These are phyloP conservation scores for Neurospora sp. DNA, from an alignment of 495 filamentous ascomycete genomes.

Conservation along the genomic window DNA sequence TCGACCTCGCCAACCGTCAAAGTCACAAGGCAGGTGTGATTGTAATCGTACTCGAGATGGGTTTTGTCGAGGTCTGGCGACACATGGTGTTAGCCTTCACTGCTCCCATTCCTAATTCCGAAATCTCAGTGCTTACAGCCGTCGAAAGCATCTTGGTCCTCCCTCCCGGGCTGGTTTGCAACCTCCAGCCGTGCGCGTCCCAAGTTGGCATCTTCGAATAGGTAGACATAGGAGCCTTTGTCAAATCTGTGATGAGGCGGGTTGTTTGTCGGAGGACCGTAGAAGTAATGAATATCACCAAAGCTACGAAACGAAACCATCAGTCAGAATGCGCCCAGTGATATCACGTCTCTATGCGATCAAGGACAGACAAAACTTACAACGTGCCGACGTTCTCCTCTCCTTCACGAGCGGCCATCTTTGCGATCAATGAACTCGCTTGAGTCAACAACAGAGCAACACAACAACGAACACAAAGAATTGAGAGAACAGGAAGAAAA, in stretches of 20 bases:
- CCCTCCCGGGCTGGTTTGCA: conserved; percentile 75
- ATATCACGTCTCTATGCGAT: not conserved
- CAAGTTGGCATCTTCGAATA: conserved; percentile 65
- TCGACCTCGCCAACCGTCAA: conserved; percentile 56
- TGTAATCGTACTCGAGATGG: conserved; percentile 62
- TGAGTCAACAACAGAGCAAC: not conserved
- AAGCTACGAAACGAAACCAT: conserved; percentile 45
- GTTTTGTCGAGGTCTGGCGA: conserved; percentile 50
- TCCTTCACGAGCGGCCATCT: conserved; percentile 68
- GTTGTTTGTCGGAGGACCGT: conserved; percentile 57
- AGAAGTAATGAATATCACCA: conserved; percentile 85
- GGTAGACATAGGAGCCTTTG: conserved; percentile 79
- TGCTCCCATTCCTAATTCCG: accelerated
- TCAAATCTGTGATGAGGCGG: conserved; percentile 81
- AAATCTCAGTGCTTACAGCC: conserved; percentile 48
- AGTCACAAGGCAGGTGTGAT: conserved; percentile 67
- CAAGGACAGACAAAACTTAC: conserved; percentile 41
- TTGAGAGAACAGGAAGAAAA: not conserved
- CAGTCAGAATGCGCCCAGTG: not conserved
- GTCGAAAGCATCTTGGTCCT: conserved; percentile 83
- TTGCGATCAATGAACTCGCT: conserved; percentile 8
- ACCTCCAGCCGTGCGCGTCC: conserved; percentile 68
- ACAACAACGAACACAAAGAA: not conserved
- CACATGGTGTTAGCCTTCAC: not conserved
- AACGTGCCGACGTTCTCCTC: conserved; percentile 72